Conservation (phyloP, 352 stramenopile genomes). For the Phytopythium helicoides region DNA sequence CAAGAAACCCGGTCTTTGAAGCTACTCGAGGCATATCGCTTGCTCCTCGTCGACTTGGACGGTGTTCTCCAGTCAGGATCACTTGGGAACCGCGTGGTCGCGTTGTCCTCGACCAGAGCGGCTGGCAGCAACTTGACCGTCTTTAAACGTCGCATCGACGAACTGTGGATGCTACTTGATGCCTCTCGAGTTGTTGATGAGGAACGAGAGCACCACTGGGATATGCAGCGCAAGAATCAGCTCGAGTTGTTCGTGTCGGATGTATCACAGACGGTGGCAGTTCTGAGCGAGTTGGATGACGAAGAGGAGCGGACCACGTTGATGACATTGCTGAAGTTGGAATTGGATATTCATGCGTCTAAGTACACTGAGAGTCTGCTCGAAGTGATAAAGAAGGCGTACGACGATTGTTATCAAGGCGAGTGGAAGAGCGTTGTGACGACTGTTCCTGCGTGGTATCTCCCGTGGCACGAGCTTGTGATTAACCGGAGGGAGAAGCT, state of each 20-base stretch:
- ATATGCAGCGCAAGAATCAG: constrained; percentile 1
- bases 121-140: background rate
- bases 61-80: too few relatives aligned
- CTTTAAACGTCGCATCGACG: background rate
- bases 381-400: constrained; percentile 4
- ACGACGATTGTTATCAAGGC: background rate
- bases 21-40: too few relatives aligned
- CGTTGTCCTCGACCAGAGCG: background rate
- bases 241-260: constrained; percentile 6
- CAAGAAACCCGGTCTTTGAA: too few relatives aligned
- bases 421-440: background rate
- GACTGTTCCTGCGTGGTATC: background rate
- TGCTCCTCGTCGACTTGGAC: too few relatives aligned
- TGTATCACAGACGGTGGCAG: background rate
- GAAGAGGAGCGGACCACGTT: background rate
- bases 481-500: constrained; percentile 1
- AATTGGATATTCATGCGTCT: background rate
- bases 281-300: constrained; percentile 1
- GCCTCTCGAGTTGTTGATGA: background rate
- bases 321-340: background rate
- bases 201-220: background rate
- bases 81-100: background rate
- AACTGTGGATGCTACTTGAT: background rate
- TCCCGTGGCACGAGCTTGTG: constrained; percentile 3
- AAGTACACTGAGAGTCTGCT: background rate